These are phyloP conservation scores for Pyrenula massariospora DNA, from an alignment of 495 filamentous ascomycete genomes.

Conservation along the genomic window DNA sequence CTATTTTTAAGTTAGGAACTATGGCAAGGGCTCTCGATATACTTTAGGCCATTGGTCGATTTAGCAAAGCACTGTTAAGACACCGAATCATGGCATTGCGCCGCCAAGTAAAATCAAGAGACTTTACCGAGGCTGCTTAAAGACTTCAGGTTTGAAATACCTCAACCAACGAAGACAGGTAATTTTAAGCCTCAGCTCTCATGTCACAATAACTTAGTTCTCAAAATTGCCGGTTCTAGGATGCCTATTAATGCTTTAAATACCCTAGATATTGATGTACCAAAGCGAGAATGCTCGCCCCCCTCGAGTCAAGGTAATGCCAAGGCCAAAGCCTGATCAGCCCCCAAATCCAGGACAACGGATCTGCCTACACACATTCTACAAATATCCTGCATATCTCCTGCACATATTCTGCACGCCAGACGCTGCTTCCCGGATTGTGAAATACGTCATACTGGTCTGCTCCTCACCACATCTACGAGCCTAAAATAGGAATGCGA, in stretches of 20 bases:
- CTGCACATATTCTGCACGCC: neutral
- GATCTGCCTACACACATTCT: too few species aligned
- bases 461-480: neutral
- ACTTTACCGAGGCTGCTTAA: neutral
- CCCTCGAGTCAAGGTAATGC: neutral
- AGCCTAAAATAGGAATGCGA: neutral
- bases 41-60: neutral
- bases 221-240: neutral
- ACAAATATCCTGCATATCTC: too few species aligned
- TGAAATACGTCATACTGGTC: neutral
- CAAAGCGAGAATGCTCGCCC: neutral
- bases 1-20: neutral
- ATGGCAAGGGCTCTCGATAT: neutral
- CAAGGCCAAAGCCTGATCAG: neutral
- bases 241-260: neutral
- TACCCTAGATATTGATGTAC: neutral
- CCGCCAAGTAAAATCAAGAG: neutral
- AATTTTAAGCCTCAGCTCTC: neutral
- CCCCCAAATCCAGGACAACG: neutral
- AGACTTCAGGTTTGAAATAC: neutral
- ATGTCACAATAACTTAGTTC: neutral
- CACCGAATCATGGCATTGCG: neutral
- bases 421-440: neutral
- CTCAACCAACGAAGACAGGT: neutral
- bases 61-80: neutral